phyloP scores from a whole-genome alignment of 2,329 filamentous ascomycete genomes.

The Curvularia lunata region DNA sequence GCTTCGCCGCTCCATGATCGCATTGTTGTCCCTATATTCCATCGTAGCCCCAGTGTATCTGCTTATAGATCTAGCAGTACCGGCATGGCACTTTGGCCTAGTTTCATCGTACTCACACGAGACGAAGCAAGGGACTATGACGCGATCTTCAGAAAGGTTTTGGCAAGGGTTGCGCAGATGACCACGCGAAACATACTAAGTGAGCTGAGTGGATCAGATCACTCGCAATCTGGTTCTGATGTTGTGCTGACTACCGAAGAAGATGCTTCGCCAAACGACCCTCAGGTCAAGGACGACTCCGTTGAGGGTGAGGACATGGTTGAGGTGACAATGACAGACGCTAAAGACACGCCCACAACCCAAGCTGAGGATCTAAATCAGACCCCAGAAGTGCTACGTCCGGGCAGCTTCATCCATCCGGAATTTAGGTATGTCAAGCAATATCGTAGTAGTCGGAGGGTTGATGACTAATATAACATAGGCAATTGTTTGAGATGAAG shows the following conservation, averaged over 20 bases:
- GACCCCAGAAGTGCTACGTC: slow-evolving; percentile 55
- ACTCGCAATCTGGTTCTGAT: slow-evolving; percentile 66
- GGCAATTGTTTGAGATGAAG: slow-evolving; percentile 73
- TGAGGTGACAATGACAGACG: slow-evolving; percentile 83
- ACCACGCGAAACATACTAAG: slow-evolving; percentile 72
- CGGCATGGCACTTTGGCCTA: slow-evolving; percentile 56
- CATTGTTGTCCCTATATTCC: slow-evolving; percentile 74
- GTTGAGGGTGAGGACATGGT: slow-evolving; percentile 90
- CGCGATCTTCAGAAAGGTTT: slow-evolving; percentile 76
- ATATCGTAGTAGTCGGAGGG: not conserved
- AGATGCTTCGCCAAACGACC: slow-evolving; percentile 70
- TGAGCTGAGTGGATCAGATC: slow-evolving; percentile 56
- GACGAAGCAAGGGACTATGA: slow-evolving; percentile 75
- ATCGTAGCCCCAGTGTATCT: slow-evolving; percentile 57
- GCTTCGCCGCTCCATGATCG: slow-evolving; percentile 68
- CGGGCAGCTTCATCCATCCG: slow-evolving; percentile 69
- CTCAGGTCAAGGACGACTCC: slow-evolving; percentile 76
- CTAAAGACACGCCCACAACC: slow-evolving; percentile 44
- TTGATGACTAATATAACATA: slow-evolving; percentile 5
- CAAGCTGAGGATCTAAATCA: slow-evolving; percentile 29
- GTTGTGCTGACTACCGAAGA: slow-evolving; percentile 69
- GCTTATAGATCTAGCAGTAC: slow-evolving; percentile 37
- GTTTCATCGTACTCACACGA: slow-evolving; percentile 76
- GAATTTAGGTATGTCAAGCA: slow-evolving; percentile 49
- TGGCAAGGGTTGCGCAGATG: slow-evolving; percentile 76